Evolutionary conservation across 495 filamentous ascomycete genomes (phyloP).

Genomic region (Xylaria acuta): DNA sequence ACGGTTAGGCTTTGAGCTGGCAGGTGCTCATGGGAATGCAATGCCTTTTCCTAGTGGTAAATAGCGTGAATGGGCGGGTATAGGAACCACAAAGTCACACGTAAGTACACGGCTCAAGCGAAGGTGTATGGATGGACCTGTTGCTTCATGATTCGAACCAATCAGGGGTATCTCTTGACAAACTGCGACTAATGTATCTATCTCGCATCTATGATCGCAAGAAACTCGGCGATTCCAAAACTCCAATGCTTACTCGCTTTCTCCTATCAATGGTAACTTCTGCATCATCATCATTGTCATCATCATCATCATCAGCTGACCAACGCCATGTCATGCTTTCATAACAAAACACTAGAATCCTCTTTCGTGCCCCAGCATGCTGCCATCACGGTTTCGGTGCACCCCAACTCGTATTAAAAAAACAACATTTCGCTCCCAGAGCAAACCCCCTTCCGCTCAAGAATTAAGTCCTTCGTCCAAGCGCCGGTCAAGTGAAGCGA

Average conservation of each 20-base stretch:
- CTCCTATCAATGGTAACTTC: background rate
- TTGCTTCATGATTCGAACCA: conserved; percentile 36
- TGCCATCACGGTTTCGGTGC: background rate
- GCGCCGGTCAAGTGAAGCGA: conserved; percentile 23
- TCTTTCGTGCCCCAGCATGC: conserved; percentile 23
- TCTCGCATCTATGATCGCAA: conserved; percentile 6
- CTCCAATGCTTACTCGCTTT: conserved; percentile 14
- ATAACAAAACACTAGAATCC: conserved; percentile 19
- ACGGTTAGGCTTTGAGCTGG: background rate
- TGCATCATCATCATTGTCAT: conserved; percentile 29
- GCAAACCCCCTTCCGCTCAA: conserved; percentile 30
- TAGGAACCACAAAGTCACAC: no score
- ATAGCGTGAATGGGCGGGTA: background rate
- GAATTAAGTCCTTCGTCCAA: conserved; percentile 17
- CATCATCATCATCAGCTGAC: conserved; percentile 18
- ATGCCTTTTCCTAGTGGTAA: no score
- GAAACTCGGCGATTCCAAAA: background rate
- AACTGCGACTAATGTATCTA: conserved; percentile 29
- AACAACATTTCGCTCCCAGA: conserved; percentile 36
- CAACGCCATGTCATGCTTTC: conserved; percentile 20
- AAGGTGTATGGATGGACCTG: conserved; percentile 13
- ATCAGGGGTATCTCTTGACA: conserved; percentile 40
- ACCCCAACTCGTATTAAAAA: background rate
- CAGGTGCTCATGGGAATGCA: no score
- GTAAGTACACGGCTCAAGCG: background rate